Percentiles rank a stretch among this genome's conserved stretches.
Conservation (phyloP, 2,329 filamentous ascomycete species). For the Botryotinia globosa region DNA sequence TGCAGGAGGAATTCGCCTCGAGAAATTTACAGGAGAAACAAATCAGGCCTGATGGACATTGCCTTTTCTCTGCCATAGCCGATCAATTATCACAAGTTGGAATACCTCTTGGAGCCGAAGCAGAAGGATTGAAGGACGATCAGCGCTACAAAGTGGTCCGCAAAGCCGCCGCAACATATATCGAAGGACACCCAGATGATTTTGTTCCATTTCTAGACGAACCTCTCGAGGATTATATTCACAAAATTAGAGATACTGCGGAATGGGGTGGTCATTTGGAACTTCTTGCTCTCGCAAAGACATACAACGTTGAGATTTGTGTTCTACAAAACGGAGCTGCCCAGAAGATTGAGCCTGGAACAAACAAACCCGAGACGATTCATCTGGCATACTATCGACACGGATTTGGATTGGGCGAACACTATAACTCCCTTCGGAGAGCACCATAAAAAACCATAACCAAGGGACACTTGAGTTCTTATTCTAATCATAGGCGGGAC, state of each 20-base stretch:
- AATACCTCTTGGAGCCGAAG: conserved; percentile 44
- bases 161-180: conserved; percentile 72
- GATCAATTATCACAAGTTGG: conserved; percentile 66
- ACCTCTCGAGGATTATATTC: conserved; percentile 67
- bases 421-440: conserved; percentile 84
- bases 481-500: background rate
- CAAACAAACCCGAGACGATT: conserved; percentile 50
- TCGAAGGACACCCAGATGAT: conserved; percentile 69
- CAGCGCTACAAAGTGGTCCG: conserved; percentile 66
- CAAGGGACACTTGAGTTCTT: background rate
- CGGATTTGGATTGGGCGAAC: conserved; percentile 90
- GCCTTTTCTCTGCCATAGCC: conserved; percentile 86
- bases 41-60: conserved; percentile 89
- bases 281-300: conserved; percentile 76
- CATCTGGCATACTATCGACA: conserved; percentile 97
- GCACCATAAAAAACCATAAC: conserved; percentile 28
- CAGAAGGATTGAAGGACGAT: conserved; percentile 36
- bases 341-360: conserved; percentile 65
- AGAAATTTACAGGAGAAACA: conserved; percentile 69
- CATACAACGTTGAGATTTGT: conserved; percentile 76
- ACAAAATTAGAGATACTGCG: conserved; percentile 78
- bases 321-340: conserved; percentile 82
- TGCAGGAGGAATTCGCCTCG: conserved; percentile 64
- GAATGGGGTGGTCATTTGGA: conserved; percentile 97
- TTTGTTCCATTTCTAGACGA: conserved; percentile 88